phyloP scores from a whole-genome alignment of 2,329 filamentous ascomycete genomes.

The Colletotrichum sp. region DNA sequence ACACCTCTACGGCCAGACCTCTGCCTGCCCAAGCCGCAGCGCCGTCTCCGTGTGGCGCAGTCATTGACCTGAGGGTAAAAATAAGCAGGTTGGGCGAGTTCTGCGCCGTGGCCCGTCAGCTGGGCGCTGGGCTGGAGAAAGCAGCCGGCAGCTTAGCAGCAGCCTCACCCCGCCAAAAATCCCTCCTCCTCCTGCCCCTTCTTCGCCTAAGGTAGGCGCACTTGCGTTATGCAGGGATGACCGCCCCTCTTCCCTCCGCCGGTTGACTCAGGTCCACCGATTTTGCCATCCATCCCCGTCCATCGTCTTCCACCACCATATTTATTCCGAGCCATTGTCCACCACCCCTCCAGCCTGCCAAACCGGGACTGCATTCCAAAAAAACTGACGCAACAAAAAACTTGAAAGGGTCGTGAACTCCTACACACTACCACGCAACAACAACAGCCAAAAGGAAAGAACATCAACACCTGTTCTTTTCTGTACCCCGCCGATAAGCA shows the following conservation, averaged over 20 bases:
- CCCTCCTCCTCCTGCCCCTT: not conserved
- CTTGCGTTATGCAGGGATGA: constrained; percentile 16
- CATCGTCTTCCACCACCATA: constrained; percentile 25
- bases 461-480: not conserved
- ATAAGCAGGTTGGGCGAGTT: not conserved
- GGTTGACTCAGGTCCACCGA: constrained; percentile 32
- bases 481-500: not conserved
- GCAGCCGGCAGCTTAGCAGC: not conserved
- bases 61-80: not conserved
- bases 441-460: constrained; percentile 5
- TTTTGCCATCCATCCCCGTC: constrained; percentile 31
- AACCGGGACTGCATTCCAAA: not conserved
- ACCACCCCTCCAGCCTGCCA: not conserved
- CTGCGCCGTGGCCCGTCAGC: not conserved
- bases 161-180: constrained; percentile 4
- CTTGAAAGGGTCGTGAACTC: not conserved
- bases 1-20: not conserved
- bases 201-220: not conserved
- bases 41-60: constrained; percentile 1
- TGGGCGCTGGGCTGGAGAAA: not conserved
- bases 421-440: constrained; percentile 7
- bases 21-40: not conserved
- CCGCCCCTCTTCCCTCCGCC: constrained; percentile 24
- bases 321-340: constrained; percentile 14
- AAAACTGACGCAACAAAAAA: constrained; percentile 17